Evolutionary conservation across 768 basidiomycete genomes (phyloP).

Genomic region (Lactifluus echinatus): DNA sequence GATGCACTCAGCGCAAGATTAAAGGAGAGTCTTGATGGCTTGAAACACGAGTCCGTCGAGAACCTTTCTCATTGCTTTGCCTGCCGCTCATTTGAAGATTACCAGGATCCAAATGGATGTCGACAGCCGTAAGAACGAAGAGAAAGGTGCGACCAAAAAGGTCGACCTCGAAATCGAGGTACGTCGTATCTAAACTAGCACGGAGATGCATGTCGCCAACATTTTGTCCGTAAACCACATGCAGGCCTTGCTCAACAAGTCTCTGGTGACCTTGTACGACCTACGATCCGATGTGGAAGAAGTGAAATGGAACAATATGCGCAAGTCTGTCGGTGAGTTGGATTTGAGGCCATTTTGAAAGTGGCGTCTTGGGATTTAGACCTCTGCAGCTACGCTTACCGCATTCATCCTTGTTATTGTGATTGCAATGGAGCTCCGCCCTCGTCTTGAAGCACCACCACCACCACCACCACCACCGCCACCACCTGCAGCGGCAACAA

Average conservation of each 20-base stretch:
- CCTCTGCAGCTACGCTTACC: conserved; percentile 44
- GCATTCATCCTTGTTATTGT: conserved; percentile 65
- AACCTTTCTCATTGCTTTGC: not conserved
- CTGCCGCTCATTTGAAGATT: not conserved
- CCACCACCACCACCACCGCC: conserved; percentile 28
- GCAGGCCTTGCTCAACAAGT: conserved; percentile 69
- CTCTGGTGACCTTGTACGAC: conserved; percentile 66
- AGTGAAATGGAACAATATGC: conserved; percentile 85
- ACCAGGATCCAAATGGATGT: conserved; percentile 94
- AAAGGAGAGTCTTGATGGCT: conserved; percentile 82
- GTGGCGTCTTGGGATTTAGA: not conserved
- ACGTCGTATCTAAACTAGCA: conserved; percentile 17
- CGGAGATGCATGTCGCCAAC: not conserved
- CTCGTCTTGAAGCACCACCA: conserved; percentile 32
- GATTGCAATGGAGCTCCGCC: conserved; percentile 57
- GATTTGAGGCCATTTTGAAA: not conserved
- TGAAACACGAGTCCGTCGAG: conserved; percentile 82
- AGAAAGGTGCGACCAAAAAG: conserved; percentile 71
- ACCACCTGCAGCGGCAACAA: conserved; percentile 22
- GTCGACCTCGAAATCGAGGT: conserved; percentile 84
- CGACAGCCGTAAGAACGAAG: conserved; percentile 88
- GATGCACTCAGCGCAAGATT: conserved; percentile 82
- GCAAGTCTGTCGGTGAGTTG: conserved; percentile 64
- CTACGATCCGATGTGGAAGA: conserved; percentile 76
- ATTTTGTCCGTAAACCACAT: not conserved